These are phyloP conservation scores for Staphylotrichum tortipilum DNA, from an alignment of 495 filamentous ascomycete genomes.

Conservation along the genomic window DNA sequence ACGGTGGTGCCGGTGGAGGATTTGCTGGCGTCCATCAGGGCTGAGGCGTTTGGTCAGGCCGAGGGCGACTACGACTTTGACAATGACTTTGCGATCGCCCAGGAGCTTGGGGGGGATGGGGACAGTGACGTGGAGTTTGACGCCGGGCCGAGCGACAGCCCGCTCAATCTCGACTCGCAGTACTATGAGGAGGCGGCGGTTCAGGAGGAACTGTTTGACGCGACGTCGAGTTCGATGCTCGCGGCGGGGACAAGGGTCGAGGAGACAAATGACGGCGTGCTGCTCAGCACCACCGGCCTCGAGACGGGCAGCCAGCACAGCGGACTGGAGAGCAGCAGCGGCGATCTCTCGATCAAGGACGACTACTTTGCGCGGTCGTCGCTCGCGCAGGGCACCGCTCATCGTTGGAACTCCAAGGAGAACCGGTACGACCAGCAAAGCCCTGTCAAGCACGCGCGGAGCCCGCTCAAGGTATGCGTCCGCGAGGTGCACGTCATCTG, in stretches of 20 bases:
- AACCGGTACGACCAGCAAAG: conserved; percentile 63
- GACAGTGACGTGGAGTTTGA: conserved; percentile 30
- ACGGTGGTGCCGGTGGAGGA: conserved; percentile 77
- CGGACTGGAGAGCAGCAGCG: conserved; percentile 23
- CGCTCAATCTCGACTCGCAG: conserved; percentile 31
- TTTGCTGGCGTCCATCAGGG: conserved; percentile 81
- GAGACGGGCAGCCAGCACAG: conserved; percentile 40
- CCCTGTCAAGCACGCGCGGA: conserved; percentile 50
- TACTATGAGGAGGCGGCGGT: conserved; percentile 31
- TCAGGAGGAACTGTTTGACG: conserved; percentile 35
- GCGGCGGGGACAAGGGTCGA: conserved; percentile 31
- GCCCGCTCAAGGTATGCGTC: conserved; percentile 68
- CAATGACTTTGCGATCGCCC: conserved; percentile 41
- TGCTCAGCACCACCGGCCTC: conserved; percentile 52
- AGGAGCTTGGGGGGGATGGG: conserved; percentile 27
- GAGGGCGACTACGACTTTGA: conserved; percentile 51
- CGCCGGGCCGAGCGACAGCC: conserved; percentile 25
- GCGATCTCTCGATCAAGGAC: conserved; percentile 60
- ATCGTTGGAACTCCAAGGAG: conserved; percentile 67
- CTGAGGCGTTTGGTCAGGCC: conserved; percentile 61
- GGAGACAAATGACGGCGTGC: conserved; percentile 48
- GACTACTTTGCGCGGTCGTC: conserved; percentile 66
- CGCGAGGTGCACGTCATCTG: conserved; percentile 90
- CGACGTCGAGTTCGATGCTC: conserved; percentile 25
- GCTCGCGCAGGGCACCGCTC: conserved; percentile 56